Evolutionary conservation across 257 asterid species (phyloP).

Genomic region (Rhazya stricta): DNA sequence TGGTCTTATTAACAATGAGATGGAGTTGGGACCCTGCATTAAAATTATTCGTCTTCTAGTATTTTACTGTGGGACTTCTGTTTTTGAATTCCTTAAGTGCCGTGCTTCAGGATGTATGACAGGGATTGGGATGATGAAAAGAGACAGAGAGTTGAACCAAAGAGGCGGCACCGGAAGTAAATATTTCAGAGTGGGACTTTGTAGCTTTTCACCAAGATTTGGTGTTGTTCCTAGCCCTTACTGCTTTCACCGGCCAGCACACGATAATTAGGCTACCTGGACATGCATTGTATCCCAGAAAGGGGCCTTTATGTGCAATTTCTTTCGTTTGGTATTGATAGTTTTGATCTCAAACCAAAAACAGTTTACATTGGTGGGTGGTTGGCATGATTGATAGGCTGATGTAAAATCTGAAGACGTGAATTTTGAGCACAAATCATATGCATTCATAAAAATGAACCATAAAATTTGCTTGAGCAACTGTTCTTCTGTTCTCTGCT

Average conservation of each 20-base stretch:
- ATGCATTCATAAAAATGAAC: not conserved
- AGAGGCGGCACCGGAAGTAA: slow-evolving; percentile 86
- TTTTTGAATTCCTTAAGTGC: slow-evolving; percentile 41
- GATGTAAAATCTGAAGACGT: slow-evolving; percentile 6
- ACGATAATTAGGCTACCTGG: not conserved
- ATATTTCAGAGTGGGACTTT: not conserved
- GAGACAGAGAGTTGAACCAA: slow-evolving; percentile 89
- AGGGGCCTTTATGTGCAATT: not conserved
- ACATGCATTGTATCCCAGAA: not conserved
- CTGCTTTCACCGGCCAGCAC: not conserved
- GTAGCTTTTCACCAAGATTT: not conserved
- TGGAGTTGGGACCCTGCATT: not conserved
- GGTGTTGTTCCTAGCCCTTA: not conserved
- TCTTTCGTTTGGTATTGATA: not conserved
- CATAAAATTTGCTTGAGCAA: too few relatives aligned
- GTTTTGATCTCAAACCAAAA: slow-evolving; percentile 3
- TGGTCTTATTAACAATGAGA: not conserved
- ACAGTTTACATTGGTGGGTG: not conserved
- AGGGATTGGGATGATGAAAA: slow-evolving; percentile 99
- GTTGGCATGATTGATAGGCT: not conserved
- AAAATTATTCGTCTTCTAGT: not conserved
- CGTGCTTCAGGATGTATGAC: slow-evolving; percentile 50
- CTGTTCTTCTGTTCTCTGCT: too few relatives aligned
- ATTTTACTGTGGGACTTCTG: not conserved
- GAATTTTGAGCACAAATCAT: slow-evolving; percentile 1